Percentiles rank a stretch among this genome's conserved stretches.
phyloP scores from a whole-genome alignment of 768 basidiomycete species.

The Suillus tomentosus region DNA sequence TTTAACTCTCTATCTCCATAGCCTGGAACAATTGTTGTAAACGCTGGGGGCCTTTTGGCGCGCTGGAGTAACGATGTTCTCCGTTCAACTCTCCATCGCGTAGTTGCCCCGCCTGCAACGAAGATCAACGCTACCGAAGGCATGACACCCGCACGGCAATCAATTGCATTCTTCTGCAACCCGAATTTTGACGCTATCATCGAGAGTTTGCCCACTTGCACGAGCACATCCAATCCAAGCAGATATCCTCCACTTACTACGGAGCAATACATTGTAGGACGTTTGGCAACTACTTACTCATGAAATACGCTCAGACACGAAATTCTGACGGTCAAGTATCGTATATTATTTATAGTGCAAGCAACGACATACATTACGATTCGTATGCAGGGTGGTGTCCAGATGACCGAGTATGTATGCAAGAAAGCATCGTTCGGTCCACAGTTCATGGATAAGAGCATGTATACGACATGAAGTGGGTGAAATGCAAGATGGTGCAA shows the following conservation, averaged over 20 bases:
- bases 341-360: background rate
- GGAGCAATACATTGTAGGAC: slow-evolving; percentile 75
- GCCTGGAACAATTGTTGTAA: slow-evolving; percentile 82
- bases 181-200: slow-evolving; percentile 72
- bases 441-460: slow-evolving; percentile 20
- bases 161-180: slow-evolving; percentile 88
- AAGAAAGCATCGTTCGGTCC: slow-evolving; percentile 19
- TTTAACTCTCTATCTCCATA: slow-evolving; percentile 28
- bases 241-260: slow-evolving; percentile 76
- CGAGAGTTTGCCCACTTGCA: slow-evolving; percentile 68
- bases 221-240: slow-evolving; percentile 42
- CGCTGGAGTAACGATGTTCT: slow-evolving; percentile 85
- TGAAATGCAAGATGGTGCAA: slow-evolving; percentile 21
- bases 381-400: slow-evolving; percentile 9
- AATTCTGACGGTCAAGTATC: background rate
- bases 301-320: slow-evolving; percentile 26
- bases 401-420: slow-evolving; percentile 17
- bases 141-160: slow-evolving; percentile 70
- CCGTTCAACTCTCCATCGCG: slow-evolving; percentile 79
- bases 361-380: background rate
- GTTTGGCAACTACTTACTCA: slow-evolving; percentile 60
- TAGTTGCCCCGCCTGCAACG: slow-evolving; percentile 68
- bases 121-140: slow-evolving; percentile 49
- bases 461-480: slow-evolving; percentile 18
- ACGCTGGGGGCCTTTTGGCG: slow-evolving; percentile 77